Evolutionary conservation across 2,329 filamentous ascomycete species (phyloP).

Genomic region (Calcarisporium arbuscula): DNA sequence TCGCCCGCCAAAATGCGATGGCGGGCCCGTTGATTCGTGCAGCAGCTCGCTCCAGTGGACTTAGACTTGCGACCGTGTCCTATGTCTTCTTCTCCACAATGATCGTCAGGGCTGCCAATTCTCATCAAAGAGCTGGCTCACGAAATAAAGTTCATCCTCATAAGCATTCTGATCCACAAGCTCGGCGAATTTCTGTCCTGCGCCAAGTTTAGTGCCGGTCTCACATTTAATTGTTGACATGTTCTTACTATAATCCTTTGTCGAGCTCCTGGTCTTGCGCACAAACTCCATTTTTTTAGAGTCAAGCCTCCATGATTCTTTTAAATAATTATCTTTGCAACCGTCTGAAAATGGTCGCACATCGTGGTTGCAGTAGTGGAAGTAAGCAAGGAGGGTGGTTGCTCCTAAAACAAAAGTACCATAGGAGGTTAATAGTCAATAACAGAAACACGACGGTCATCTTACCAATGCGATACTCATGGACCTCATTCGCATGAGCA

Average conservation of each 20-base stretch:
- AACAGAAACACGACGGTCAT: conserved; percentile 7
- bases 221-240: conserved; percentile 15
- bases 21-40: no score
- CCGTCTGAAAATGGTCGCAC: conserved; percentile 51
- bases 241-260: conserved; percentile 40
- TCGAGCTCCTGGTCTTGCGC: conserved; percentile 36
- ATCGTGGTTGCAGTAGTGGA: conserved; percentile 60
- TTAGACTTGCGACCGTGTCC: no score
- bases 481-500: conserved; percentile 51
- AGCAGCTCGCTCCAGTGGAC: no score
- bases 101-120: conserved; percentile 40
- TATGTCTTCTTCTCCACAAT: no score
- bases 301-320: conserved; percentile 43
- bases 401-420: conserved; percentile 37
- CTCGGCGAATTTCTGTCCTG: conserved; percentile 37
- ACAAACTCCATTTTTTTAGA: conserved; percentile 42
- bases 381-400: conserved; percentile 56
- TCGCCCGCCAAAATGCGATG: no score
- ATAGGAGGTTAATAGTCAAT: conserved; percentile 9
- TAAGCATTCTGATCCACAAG: conserved; percentile 37
- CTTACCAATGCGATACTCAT: conserved; percentile 52
- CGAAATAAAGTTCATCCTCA: conserved; percentile 52
- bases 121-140: conserved; percentile 52
- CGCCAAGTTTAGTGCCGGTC: conserved; percentile 19
- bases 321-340: conserved; percentile 50